Percentiles rank a stretch among this genome's conserved stretches.
Evolutionary conservation across 2,329 filamentous ascomycete genomes (phyloP).

Genomic region (Stachybotrys echinatus): DNA sequence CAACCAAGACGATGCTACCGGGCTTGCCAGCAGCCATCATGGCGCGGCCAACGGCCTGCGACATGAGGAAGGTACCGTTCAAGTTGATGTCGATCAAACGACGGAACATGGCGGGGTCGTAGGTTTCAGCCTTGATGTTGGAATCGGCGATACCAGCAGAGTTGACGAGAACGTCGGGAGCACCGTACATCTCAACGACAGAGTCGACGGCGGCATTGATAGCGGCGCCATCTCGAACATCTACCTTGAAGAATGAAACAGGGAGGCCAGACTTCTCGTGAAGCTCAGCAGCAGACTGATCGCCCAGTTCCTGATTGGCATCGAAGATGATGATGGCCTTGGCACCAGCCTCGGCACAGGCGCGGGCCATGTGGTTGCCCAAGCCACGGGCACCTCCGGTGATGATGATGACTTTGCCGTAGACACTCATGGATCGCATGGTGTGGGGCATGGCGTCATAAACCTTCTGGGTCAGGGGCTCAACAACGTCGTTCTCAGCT

Average conservation of each 20-base stretch:
- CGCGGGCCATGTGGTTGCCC: constrained; percentile 74
- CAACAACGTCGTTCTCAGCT: constrained; percentile 41
- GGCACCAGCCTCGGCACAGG: constrained; percentile 69
- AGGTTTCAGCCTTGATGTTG: constrained; percentile 77
- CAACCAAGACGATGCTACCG: constrained; percentile 70
- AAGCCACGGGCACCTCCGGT: constrained; percentile 74
- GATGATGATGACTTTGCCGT: constrained; percentile 66
- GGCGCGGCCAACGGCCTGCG: constrained; percentile 63
- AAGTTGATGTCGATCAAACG: constrained; percentile 79
- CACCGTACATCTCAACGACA: constrained; percentile 61
- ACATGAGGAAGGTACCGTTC: constrained; percentile 72
- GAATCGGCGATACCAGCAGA: constrained; percentile 77
- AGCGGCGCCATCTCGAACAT: constrained; percentile 66
- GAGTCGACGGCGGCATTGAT: constrained; percentile 65
- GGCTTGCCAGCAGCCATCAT: constrained; percentile 71
- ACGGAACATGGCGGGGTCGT: constrained; percentile 71
- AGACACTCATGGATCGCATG: constrained; percentile 63
- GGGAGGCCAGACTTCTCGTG: constrained; percentile 68
- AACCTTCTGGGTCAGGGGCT: constrained; percentile 47
- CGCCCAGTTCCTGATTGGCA: constrained; percentile 69
- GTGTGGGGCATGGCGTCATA: constrained; percentile 56
- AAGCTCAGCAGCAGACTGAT: constrained; percentile 63
- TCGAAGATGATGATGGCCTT: constrained; percentile 72
- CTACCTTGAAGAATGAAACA: constrained; percentile 72
- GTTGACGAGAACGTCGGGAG: constrained; percentile 72